A percentile compares a stretch with the other conserved stretches of the same genome.
Conservation (phyloP, 306 rosid species). For the Prunus armeniaca region DNA sequence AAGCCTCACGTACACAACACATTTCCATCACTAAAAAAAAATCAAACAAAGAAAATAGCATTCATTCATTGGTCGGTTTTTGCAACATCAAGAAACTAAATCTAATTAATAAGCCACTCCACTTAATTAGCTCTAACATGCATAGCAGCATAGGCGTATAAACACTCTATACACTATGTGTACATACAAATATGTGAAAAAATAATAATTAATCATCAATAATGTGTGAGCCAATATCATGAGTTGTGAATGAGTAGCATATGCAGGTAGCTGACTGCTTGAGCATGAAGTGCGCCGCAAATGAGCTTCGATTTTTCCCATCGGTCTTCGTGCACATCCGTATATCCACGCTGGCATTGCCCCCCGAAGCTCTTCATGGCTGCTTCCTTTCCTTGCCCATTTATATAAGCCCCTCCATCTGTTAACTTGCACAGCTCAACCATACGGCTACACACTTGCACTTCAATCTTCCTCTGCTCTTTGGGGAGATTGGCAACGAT, state of each 20-base stretch:
- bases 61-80: neutral
- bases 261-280: slow-evolving; percentile 19
- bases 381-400: neutral
- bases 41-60: neutral
- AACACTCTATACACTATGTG: neutral
- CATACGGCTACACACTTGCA: neutral
- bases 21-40: neutral
- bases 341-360: slow-evolving; percentile 12
- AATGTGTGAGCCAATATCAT: neutral
- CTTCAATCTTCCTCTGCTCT: slow-evolving; percentile 3
- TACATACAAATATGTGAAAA: neutral
- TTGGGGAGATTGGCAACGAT: neutral
- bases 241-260: slow-evolving; percentile 6
- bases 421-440: slow-evolving; percentile 1
- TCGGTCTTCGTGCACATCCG: neutral
- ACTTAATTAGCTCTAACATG: neutral
- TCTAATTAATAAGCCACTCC: neutral
- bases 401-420: neutral
- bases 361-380: neutral
- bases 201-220: neutral
- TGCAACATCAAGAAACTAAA: neutral
- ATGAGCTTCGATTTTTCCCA: slow-evolving; percentile 17
- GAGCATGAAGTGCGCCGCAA: slow-evolving; percentile 38
- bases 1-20: neutral
- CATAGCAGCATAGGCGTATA: neutral